Base-by-base conservation (phyloP, 2,329 filamentous ascomycete genomes). In the Cladosporium austrohemisphaericum region DNA sequence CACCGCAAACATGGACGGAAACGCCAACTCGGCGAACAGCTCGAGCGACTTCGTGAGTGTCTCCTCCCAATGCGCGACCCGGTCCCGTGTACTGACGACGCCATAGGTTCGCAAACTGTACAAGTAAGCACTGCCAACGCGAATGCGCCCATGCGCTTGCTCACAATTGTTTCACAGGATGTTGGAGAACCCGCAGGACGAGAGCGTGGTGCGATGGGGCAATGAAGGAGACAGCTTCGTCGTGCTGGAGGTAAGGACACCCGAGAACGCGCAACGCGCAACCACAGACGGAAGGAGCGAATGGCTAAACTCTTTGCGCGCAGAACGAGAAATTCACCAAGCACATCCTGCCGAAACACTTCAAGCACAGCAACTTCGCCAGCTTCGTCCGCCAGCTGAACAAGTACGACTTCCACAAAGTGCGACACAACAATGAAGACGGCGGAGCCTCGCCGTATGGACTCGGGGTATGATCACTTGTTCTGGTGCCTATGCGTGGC, bases 291-390 rank as follows among this genome's bases (percentile, higher is more conserved):
- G 23, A 14, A 29, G 59, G 31, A 18, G 41, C 37, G n/a, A 23
- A 20, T 19, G 43, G 51, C 44, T 47, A 26, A 47, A 29, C 13
- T 31, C 33, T 18, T 55, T 51, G 36, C 13, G 33, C 16, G 37
- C 67, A 96, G 92, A 95, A 94, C 69, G 92, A 97, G 68, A 95
- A 95, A 69, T 98, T 98, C 65, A 97, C 93, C 18, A 95, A 96
- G 68, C 86, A 88, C 31, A 95, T 98, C 60, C 81, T 98, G 13
- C 93, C 93, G 2, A 96, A 97, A 67, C 90, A 97, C 64, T 98
- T 98, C 77, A 98, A 98, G 71, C 93, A 97, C 68, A 88, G 86
- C 68, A 88, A 88, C 61, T 88, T 87, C 64, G 84, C 85, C 5
- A 88, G 84, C 0, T 88, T 88, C 59, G 85, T 88, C 23, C 80